Evolutionary conservation across 192 early-diverging fungal genomes (phyloP), one percentile per base, ranked within the genome.

Genomic region (Rhizophlyctis rosea): DNA sequence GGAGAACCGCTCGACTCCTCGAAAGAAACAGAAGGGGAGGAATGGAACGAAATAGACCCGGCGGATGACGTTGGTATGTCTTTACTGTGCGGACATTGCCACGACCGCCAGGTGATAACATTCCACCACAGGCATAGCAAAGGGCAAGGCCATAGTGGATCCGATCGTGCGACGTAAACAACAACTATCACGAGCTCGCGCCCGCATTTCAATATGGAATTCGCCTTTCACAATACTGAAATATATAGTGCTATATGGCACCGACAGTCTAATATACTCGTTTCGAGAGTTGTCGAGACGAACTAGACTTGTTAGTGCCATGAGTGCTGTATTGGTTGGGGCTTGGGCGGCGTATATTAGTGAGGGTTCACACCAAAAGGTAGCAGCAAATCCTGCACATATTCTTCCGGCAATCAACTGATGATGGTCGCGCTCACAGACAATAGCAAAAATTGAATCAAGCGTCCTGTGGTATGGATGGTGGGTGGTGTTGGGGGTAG

Each of bases 401-500:
- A 74, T 18, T 5, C 50, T 29, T 25, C 16, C 18, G 2, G n/a
- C 18, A 9, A 24, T 3, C 54, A 1, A 25, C 18, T 23, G 25
- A 49, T 28, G 16, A 23, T 25, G 2, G 36, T 30, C 34, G 18
- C 32, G 18, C 18, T 16, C 11, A 59, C 35, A 75, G 73, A 28
- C 49, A 4, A 44, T 75, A 18, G 27, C 18, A 14, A n/a, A 13
- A 3, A 34, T 88, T 21, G 86, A 90, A 69, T 75, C 81, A 5
- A 71, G 83, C 61, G 31, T 90, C 14, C 59, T 81, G 21, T 98
- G 93, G 93, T 91, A 91, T 73, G 84, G 81, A 27, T 95, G 92
- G 76, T 98, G 95, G 95, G 64, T 90, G 13, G 55, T 87, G 5
- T 76, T 98, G 25, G 95, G 95, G 3, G 76, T 96, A 9, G 79